Base-by-base conservation (phyloP, 2,329 filamentous ascomycete species). In the Mycosphaerella sp. region DNA sequence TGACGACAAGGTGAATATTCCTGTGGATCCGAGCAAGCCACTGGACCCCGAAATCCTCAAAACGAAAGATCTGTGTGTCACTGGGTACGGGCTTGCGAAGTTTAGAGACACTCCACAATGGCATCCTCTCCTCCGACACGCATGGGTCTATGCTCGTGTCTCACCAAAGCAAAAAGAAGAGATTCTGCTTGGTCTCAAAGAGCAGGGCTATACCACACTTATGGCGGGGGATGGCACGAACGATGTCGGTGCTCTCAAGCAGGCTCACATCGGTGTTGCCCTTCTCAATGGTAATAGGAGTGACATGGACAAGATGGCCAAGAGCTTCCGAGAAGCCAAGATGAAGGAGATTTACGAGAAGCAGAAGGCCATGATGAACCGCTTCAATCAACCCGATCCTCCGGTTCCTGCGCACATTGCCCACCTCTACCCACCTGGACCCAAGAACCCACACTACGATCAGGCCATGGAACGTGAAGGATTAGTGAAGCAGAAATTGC, bases 341-440 rank as follows among this genome's bases (percentile, higher is more conserved):
- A 95, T 98, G 88, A 97, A 96, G 79, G 91, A 96, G 61, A 82
- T 98, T 60, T 98, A 98, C 70, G 89, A 97, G 76, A 97, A 98
- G 78, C 93, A 98, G 71, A 81, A 87, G 53, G 78, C 84, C 45
- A 80, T 98, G 70, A 96, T 98, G 89, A 82, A 86, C 68, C 83
- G 92, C 60, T 98, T 97, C 80, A 95, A 95, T 70, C 91, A 96
- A 72, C 89, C 91, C 11, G 72, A 83, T 1, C 93, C 93, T n/a
- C 93, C 93, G 0, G 87, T 97, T 1, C 93, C 93, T n/a, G 76
- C 85, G 56, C 78, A 90, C 65, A 95, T 98, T 63, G 93, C 93
- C 29, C 93, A 98, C 69, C 77, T 98, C 31, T 98, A 95, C 72
- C 91, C 93, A 45, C 89, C 90, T 51, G 92, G 92, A 34, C 88